These are phyloP conservation scores for Penicillium pancosmium DNA, from an alignment of 495 filamentous ascomycete species.

Conservation along the genomic window DNA sequence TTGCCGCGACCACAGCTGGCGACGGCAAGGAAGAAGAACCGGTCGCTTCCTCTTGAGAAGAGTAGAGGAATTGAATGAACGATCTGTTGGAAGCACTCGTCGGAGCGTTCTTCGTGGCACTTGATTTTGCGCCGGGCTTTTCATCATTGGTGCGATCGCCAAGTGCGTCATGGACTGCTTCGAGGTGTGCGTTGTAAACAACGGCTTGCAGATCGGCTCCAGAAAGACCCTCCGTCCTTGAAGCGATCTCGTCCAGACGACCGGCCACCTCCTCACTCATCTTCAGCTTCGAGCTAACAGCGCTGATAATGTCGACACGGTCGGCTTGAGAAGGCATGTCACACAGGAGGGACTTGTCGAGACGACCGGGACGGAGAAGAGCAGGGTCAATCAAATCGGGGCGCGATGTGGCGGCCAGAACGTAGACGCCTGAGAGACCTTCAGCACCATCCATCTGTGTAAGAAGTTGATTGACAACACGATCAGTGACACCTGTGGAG, in stretches of 20 bases:
- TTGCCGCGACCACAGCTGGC: conserved; percentile 69
- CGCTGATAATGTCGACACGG: conserved; percentile 81
- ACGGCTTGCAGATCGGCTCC: conserved; percentile 95
- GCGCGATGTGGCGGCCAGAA: conserved; percentile 86
- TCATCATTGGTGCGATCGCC: conserved; percentile 58
- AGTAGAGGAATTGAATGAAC: conserved; percentile 85
- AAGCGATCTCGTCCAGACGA: conserved; percentile 66
- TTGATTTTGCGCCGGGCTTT: conserved; percentile 41
- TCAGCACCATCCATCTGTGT: conserved; percentile 99
- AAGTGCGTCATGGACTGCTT: conserved; percentile 92
- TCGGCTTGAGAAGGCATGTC: conserved; percentile 81
- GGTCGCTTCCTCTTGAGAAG: conserved; percentile 55
- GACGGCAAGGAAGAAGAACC: conserved; percentile 55
- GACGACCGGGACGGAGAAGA: conserved; percentile 79
- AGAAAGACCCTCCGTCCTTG: conserved; percentile 84
- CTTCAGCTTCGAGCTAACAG: conserved; percentile 76
- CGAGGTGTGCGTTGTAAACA: conserved; percentile 93
- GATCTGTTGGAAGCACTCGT: conserved; percentile 42
- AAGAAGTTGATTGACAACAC: conserved; percentile 96
- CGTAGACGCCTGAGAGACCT: conserved; percentile 90
- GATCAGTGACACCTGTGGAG: conserved; percentile 92
- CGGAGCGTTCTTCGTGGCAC: conserved; percentile 27
- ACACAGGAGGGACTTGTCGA: conserved; percentile 90
- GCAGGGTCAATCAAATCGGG: conserved; percentile 96
- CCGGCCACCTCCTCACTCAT: conserved; percentile 60